These are phyloP conservation scores for Amborella trichopoda DNA, from an alignment of 164 flowering plant species.

Conservation along the genomic window DNA sequence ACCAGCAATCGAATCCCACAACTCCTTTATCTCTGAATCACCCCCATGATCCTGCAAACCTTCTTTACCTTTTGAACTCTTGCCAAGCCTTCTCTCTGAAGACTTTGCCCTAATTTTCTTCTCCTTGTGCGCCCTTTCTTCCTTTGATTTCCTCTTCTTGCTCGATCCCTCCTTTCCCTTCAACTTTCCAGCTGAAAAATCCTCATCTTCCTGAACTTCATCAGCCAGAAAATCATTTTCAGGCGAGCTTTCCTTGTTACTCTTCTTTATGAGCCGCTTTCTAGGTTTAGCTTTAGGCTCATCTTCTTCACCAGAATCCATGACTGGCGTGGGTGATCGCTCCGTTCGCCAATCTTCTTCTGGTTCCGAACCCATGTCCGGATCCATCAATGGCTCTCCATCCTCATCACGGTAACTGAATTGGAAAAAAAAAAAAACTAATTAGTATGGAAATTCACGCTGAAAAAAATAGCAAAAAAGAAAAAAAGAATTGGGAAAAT, in stretches of 20 bases:
- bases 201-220: no score
- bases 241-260: conserved; percentile 12
- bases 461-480: background rate
- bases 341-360: conserved; percentile 28
- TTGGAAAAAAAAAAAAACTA: no score
- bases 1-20: conserved; percentile 90
- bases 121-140: conserved; percentile 23
- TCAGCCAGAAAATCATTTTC: no score
- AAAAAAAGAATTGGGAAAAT: background rate
- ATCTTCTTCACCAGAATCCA: conserved; percentile 17
- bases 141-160: conserved; percentile 30
- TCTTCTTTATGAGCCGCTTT: conserved; percentile 68
- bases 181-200: conserved; percentile 1
- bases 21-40: conserved; percentile 67
- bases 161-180: conserved; percentile 7
- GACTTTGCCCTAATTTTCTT: conserved; percentile 29
- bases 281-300: conserved; percentile 37
- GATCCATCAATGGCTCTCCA: conserved; percentile 84
- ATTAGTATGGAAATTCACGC: background rate
- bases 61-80: conserved; percentile 14
- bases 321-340: conserved; percentile 55
- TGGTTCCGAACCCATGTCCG: conserved; percentile 43
- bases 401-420: conserved; percentile 76
- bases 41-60: conserved; percentile 24
- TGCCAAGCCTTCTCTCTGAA: conserved; percentile 18